phyloP scores from a whole-genome alignment of 192 early-diverging fungal genomes.

The Glomus cerebriforme region DNA sequence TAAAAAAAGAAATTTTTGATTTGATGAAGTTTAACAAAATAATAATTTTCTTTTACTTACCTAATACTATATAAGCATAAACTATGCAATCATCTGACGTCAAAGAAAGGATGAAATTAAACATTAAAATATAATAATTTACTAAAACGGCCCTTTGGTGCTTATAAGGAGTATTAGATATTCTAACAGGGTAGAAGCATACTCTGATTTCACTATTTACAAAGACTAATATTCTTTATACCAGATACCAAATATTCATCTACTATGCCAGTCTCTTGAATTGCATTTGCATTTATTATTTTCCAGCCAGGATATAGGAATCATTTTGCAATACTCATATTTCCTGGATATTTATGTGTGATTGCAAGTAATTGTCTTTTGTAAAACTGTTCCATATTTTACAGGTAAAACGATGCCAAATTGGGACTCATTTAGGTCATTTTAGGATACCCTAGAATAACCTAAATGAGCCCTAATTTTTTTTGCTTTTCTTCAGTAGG shows the following conservation, averaged over 20 bases:
- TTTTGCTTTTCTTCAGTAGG: no score
- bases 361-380: not conserved
- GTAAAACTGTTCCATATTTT: not conserved
- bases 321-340: not conserved
- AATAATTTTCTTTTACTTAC: not conserved
- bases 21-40: not conserved
- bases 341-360: not conserved
- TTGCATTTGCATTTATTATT: not conserved
- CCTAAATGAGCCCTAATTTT: no score
- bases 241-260: not conserved
- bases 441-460: no score
- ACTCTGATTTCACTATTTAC: not conserved
- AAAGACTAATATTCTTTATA: not conserved
- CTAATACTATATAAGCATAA: not conserved
- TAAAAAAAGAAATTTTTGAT: not conserved
- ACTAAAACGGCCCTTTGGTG: not conserved
- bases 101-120: not conserved
- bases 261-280: not conserved
- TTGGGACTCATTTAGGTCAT: no score
- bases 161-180: not conserved
- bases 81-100: not conserved
- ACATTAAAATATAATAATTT: not conserved
- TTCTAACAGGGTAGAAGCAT: not conserved
- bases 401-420: no score
- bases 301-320: not conserved